Percentiles rank a stretch among this genome's conserved stretches.
Evolutionary conservation across 306 rosid species (phyloP).

Genomic region (Mimosa bimucronata): DNA sequence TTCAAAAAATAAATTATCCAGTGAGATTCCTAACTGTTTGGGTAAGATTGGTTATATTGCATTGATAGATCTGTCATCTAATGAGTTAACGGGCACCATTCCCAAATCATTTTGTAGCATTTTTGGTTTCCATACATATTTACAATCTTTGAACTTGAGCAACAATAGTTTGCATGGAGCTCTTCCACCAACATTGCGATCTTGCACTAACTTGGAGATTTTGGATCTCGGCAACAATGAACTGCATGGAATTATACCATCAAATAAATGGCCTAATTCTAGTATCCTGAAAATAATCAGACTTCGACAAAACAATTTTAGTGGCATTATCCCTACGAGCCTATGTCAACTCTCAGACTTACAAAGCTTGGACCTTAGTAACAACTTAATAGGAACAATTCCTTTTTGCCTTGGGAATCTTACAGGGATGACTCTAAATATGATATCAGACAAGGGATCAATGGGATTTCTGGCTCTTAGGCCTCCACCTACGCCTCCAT

Average conservation of each 20-base stretch:
- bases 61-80: neutral
- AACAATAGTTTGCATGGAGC: neutral
- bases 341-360: neutral
- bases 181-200: neutral
- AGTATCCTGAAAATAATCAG: neutral
- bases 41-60: rapidly evolving
- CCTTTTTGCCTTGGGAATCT: neutral
- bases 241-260: neutral
- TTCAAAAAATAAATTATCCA: neutral
- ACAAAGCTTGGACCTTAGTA: neutral
- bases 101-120: neutral
- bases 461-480: no score
- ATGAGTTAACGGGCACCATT: neutral
- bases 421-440: neutral
- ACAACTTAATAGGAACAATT: neutral
- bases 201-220: neutral
- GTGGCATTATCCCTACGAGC: neutral
- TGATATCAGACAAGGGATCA: neutral
- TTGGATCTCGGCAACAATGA: neutral
- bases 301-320: neutral
- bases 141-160: neutral
- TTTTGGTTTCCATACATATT: rapidly evolving
- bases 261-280: neutral
- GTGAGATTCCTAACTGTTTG: neutral
- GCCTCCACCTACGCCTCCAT: no score